Base-by-base conservation (phyloP, 306 rosid genomes). In the Prunus campanulata region DNA sequence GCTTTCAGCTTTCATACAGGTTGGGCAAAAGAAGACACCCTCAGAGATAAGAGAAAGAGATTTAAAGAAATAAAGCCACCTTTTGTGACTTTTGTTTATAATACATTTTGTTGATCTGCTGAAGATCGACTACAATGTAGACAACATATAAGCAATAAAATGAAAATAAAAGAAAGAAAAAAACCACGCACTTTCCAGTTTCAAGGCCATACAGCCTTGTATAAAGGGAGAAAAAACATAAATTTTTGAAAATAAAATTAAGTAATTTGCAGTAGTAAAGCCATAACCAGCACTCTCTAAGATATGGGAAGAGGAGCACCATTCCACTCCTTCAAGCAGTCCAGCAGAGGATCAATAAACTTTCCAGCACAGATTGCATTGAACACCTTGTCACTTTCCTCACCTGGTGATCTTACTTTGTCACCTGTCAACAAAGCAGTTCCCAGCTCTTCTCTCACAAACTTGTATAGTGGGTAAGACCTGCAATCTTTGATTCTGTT, bases 221-320 rank as follows among this genome's bases (percentile, higher is more conserved):
- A 46, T 25, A 25, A 35, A 15, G 39, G 6, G 8, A 32, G 1
- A 35, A 35, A 39, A 39, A 39, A 42, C 11, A 73, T 44, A 12
- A 48, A 22, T 19, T 30, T 63, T 29, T 8, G 15, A 47, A 35
- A 47, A 39, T 55, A 72, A 66, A 61, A 79, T 50, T 3, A 22
- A 48, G 25, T 19, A 63, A 64, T 39, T 39, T 39, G 44, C 42
- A 35, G 42, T 39, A 69, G 6, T 13, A 27, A 46, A 22, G 22
- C 39, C 55, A 15, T 54, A 39, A 46, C n/a, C 44, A 20, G 27
- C 44, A 20, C 12, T 18, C 46, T 66, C 44, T 44, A 82, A 90
- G 69, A 80, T 82, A 94, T 86, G 9, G 98, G 98, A 2, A 94
- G 83, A 55, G 98, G 97, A 83, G 89, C 90, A 71, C 98, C 97